These are phyloP conservation scores for Pontederia paniculata DNA, from an alignment of 176 grass and related monocot species.

Conservation along the genomic window DNA sequence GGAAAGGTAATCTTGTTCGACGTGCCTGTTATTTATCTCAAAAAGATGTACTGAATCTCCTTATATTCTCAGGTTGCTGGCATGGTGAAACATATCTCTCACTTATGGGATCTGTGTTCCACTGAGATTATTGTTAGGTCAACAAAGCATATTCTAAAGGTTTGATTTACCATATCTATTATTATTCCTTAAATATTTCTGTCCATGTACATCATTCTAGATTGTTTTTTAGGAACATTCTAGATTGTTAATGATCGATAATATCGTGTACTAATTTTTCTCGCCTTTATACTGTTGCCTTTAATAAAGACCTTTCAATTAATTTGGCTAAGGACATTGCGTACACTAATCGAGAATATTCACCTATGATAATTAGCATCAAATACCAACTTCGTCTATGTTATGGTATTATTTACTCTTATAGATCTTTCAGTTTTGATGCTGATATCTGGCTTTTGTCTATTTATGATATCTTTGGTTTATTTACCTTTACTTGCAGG, in stretches of 20 bases:
- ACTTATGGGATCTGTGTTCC: slow-evolving; percentile 65
- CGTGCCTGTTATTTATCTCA: not conserved
- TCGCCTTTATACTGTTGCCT: no score
- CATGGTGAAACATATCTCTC: slow-evolving; percentile 71
- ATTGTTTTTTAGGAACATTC: no score
- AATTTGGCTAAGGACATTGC: no score
- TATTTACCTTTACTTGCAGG: slow-evolving; percentile 31
- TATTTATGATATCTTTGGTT: slow-evolving; percentile 20
- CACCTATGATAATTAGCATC: no score
- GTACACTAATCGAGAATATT: no score
- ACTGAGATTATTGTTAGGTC: slow-evolving; percentile 88
- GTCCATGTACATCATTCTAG: no score
- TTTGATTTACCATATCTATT: slow-evolving; percentile 12
- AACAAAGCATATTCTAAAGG: slow-evolving; percentile 88
- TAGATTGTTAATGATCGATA: no score
- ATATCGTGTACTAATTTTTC: no score
- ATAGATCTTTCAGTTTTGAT: not conserved
- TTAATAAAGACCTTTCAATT: no score
- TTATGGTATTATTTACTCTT: not conserved
- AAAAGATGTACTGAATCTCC: slow-evolving; percentile 8
- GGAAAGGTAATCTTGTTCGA: slow-evolving; percentile 66
- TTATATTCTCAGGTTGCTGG: slow-evolving; percentile 57
- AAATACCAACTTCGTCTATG: no score
- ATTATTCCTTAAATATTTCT: no score
- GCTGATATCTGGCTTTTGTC: not conserved